A percentile compares a stretch with the other conserved stretches of the same genome.
Evolutionary conservation across 306 rosid genomes (phyloP).

Genomic region (Prunus campanulata): DNA sequence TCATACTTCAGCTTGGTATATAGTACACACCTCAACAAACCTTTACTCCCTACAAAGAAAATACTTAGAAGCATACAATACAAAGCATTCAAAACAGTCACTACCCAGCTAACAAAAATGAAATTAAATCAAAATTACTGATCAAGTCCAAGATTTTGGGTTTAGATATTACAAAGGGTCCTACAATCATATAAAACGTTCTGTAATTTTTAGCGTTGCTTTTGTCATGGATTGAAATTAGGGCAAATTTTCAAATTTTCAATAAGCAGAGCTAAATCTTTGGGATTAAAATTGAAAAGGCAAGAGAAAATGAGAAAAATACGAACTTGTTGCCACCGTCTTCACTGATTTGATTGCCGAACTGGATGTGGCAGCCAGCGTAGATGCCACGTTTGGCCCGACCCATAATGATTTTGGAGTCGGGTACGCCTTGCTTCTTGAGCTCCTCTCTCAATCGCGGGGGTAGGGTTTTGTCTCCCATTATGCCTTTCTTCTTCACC

Average conservation of each 20-base stretch:
- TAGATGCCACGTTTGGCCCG: slow-evolving; percentile 88
- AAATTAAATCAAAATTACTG: not conserved
- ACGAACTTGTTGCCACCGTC: slow-evolving; percentile 95
- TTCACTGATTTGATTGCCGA: slow-evolving; percentile 82
- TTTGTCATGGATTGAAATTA: not conserved
- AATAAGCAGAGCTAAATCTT: not conserved
- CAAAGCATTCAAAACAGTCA: not conserved
- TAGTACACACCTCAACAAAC: not conserved
- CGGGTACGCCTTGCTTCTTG: slow-evolving; percentile 58
- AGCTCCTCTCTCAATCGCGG: slow-evolving; percentile 60
- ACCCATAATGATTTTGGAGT: slow-evolving; percentile 66
- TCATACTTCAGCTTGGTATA: not conserved
- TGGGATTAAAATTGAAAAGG: not conserved
- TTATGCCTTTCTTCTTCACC: slow-evolving; percentile 34
- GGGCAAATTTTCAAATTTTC: not conserved
- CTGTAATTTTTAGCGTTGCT: not conserved
- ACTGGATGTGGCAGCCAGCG: slow-evolving; percentile 89
- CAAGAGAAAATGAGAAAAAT: not conserved
- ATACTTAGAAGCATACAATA: not conserved
- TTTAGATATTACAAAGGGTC: not conserved
- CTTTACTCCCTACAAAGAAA: not conserved
- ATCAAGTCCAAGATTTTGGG: not conserved
- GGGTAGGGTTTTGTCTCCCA: slow-evolving; percentile 66
- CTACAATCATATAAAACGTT: too few species aligned
- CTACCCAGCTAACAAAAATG: not conserved